A percentile compares a stretch with the other conserved stretches of the same genome.
Conservation (phyloP, 495 filamentous ascomycete species). For the Penicillium chermesinum region DNA sequence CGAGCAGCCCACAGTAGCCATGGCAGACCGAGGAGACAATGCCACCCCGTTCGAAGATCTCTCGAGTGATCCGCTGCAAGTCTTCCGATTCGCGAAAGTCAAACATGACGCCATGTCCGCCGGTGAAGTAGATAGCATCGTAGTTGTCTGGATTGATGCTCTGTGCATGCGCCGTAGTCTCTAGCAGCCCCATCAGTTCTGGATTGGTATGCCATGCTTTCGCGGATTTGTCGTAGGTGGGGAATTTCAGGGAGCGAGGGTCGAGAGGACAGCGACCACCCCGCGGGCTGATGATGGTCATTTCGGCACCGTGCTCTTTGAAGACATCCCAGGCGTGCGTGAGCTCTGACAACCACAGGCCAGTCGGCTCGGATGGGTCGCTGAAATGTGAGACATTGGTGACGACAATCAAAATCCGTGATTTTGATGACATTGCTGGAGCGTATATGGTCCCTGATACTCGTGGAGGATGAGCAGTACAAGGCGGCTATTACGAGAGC, state of each 20-base stretch:
- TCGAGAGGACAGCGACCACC: constrained; percentile 57
- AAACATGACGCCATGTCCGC: constrained; percentile 61
- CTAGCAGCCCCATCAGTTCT: constrained; percentile 43
- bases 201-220: constrained; percentile 9
- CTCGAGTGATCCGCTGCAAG: constrained; percentile 43
- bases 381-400: constrained; percentile 9
- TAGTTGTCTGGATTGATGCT: constrained; percentile 34
- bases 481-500: no score
- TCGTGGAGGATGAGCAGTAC: no score
- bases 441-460: no score
- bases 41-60: constrained; percentile 51
- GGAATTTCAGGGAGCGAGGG: constrained; percentile 48
- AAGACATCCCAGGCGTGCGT: constrained; percentile 56
- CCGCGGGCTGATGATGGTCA: constrained; percentile 50
- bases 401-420: constrained; percentile 7
- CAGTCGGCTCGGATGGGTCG: constrained; percentile 9
- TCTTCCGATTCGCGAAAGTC: constrained; percentile 43
- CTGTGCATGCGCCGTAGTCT: constrained; percentile 40
- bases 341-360: constrained; percentile 42
- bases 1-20: constrained; percentile 49
- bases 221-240: constrained; percentile 39
- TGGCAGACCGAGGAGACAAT: constrained; percentile 55
- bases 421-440: no score
- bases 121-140: constrained; percentile 57
- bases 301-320: constrained; percentile 29